Evolutionary conservation across 1,284 basidiomycete species (phyloP).

Genomic region (Ceratobasidium sp.): DNA sequence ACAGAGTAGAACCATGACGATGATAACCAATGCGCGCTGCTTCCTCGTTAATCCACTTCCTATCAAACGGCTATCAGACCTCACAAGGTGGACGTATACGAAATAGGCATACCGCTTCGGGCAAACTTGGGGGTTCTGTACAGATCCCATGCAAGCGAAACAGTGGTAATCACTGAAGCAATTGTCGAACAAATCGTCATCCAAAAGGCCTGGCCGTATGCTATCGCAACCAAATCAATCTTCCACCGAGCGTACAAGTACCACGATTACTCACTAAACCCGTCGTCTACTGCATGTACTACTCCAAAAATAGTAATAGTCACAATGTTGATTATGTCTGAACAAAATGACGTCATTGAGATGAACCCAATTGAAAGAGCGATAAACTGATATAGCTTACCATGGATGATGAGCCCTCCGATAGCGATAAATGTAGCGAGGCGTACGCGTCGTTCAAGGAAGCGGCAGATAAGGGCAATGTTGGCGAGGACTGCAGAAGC

Average conservation of each 20-base stretch:
- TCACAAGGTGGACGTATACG: background rate
- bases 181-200: conserved; percentile 82
- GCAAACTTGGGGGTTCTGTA: conserved; percentile 73
- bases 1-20: conserved; percentile 77
- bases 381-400: conserved; percentile 57
- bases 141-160: conserved; percentile 76
- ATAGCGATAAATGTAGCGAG: conserved; percentile 75
- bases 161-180: conserved; percentile 75
- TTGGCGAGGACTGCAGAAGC: conserved; percentile 78
- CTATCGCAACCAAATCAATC: background rate
- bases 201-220: conserved; percentile 77
- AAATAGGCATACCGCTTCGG: conserved; percentile 67
- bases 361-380: background rate
- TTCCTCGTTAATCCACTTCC: conserved; percentile 84
- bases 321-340: conserved; percentile 78
- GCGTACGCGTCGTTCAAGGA: conserved; percentile 75
- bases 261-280: conserved; percentile 64
- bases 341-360: conserved; percentile 34
- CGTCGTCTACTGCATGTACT: conserved; percentile 73
- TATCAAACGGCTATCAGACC: conserved; percentile 51
- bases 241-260: conserved; percentile 50
- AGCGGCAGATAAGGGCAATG: conserved; percentile 74
- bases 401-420: conserved; percentile 74
- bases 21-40: conserved; percentile 81
- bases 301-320: conserved; percentile 75